phyloP scores from a whole-genome alignment of 306 rosid genomes.

The Quercus ilex region DNA sequence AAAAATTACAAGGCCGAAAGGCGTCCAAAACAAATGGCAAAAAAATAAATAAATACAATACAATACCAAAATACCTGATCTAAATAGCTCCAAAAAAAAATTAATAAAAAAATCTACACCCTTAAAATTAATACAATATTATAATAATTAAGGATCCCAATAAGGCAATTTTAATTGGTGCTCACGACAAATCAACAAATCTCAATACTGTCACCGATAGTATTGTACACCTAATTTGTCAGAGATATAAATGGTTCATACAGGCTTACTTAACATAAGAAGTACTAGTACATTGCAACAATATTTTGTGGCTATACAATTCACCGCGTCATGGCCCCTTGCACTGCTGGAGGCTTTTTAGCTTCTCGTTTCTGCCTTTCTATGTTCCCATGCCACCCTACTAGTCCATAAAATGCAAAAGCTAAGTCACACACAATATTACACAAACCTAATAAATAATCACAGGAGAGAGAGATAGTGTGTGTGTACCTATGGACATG shows the following conservation, averaged over 20 bases:
- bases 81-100: too few species aligned
- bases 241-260: too few species aligned
- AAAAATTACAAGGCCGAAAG: too few species aligned
- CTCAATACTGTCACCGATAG: too few species aligned
- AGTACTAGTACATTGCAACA: neutral
- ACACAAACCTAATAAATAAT: neutral
- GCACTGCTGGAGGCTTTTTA: slow-evolving; percentile 16
- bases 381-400: slow-evolving; percentile 56
- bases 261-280: too few species aligned
- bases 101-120: too few species aligned
- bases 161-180: neutral
- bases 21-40: too few species aligned
- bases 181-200: neutral
- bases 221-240: too few species aligned
- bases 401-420: slow-evolving; percentile 4
- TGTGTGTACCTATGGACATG: slow-evolving; percentile 34
- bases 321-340: slow-evolving; percentile 23
- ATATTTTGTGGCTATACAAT: neutral
- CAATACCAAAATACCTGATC: too few species aligned
- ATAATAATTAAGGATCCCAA: too few species aligned
- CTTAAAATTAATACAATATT: too few species aligned
- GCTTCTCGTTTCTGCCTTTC: slow-evolving; percentile 41
- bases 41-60: too few species aligned
- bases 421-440: neutral
- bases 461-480: neutral